phyloP scores from a whole-genome alignment of 2,329 filamentous ascomycete species.

The Penicillium sp. region DNA sequence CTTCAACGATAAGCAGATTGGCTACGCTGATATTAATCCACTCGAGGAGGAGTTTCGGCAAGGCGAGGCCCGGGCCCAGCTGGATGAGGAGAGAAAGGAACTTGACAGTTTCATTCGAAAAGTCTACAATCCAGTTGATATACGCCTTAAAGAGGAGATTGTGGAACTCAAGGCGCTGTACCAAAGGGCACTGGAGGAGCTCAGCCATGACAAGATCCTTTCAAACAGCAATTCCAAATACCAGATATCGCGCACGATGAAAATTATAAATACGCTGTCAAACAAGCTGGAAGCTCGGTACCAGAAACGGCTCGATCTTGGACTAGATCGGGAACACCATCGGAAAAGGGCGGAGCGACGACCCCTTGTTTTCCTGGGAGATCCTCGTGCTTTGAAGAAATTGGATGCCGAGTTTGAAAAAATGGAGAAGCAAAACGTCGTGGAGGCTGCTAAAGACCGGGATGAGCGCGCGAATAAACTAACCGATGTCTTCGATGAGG shows the following conservation, averaged over 20 bases:
- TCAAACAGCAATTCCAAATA: slow-evolving; percentile 28
- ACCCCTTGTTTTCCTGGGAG: slow-evolving; percentile 49
- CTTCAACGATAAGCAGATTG: slow-evolving; percentile 55
- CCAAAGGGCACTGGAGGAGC: slow-evolving; percentile 38
- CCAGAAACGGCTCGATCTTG: slow-evolving; percentile 46
- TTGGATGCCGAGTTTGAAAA: slow-evolving; percentile 47
- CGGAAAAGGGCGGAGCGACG: slow-evolving; percentile 53
- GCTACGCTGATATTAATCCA: slow-evolving; percentile 54
- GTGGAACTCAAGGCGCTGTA: slow-evolving; percentile 46
- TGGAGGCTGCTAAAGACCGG: slow-evolving; percentile 48
- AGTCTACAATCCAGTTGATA: slow-evolving; percentile 51
- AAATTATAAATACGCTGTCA: slow-evolving; percentile 44
- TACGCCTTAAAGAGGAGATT: slow-evolving; percentile 48
- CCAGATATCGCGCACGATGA: slow-evolving; percentile 42
- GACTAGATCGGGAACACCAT: slow-evolving; percentile 51
- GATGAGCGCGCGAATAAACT: slow-evolving; percentile 49
- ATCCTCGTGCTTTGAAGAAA: slow-evolving; percentile 48
- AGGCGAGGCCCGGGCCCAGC: slow-evolving; percentile 47
- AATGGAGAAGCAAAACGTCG: slow-evolving; percentile 49
- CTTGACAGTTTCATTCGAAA: slow-evolving; percentile 48
- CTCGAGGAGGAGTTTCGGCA: slow-evolving; percentile 55
- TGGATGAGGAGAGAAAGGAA: slow-evolving; percentile 52
- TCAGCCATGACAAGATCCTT: slow-evolving; percentile 36
- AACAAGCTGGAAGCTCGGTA: slow-evolving; percentile 48
- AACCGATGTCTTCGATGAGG: slow-evolving; percentile 50